Evolutionary conservation across 1,284 basidiomycete species (phyloP).

Genomic region (Gymnopus androsaceus): DNA sequence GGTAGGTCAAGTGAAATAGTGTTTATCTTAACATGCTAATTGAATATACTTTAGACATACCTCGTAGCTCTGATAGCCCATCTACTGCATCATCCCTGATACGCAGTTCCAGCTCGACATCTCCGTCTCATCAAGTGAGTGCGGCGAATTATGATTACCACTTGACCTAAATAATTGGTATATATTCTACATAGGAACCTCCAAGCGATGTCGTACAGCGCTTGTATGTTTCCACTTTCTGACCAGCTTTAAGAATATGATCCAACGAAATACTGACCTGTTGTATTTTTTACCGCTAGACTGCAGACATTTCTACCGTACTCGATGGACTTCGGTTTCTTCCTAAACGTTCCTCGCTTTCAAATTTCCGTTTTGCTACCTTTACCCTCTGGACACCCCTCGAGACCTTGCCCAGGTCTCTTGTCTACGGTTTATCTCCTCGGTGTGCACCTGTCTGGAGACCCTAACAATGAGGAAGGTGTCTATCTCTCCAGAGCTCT

Average conservation of each 20-base stretch:
- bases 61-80: too few species aligned
- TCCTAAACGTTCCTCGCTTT: conserved; percentile 46
- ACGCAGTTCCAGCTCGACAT: conserved; percentile 1
- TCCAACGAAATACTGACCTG: background rate
- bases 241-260: background rate
- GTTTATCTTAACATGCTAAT: too few species aligned
- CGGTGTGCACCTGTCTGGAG: conserved; percentile 46
- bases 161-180: too few species aligned
- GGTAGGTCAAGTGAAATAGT: too few species aligned
- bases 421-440: conserved; percentile 51
- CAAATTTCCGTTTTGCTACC: conserved; percentile 37
- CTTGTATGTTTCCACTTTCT: conserved; percentile 11
- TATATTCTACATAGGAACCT: conserved; percentile 9
- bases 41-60: background rate
- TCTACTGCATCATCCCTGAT: background rate
- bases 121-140: conserved; percentile 6
- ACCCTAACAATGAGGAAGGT: conserved; percentile 28
- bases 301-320: conserved; percentile 38
- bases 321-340: conserved; percentile 48
- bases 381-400: conserved; percentile 31
- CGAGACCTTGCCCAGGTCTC: conserved; percentile 50
- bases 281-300: conserved; percentile 2
- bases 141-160: background rate
- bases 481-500: conserved; percentile 46
- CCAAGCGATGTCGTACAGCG: conserved; percentile 5